These are phyloP conservation scores for Lactarius sanguifluus DNA, from an alignment of 768 basidiomycete genomes.

Conservation along the genomic window DNA sequence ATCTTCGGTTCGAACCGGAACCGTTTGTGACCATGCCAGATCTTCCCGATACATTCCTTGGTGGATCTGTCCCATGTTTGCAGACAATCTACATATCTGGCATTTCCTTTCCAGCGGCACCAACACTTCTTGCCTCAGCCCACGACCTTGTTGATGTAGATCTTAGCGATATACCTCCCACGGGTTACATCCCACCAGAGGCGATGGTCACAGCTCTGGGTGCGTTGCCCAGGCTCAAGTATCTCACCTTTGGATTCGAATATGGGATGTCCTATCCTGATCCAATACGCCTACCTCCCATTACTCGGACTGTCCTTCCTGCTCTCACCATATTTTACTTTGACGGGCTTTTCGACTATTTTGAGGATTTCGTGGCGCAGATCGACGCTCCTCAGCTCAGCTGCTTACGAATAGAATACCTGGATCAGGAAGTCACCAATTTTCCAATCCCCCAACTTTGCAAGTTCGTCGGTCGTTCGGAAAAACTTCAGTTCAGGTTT, in stretches of 20 bases:
- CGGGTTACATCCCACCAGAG: too few species aligned
- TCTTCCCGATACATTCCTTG: constrained; percentile 1
- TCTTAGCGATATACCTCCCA: background rate
- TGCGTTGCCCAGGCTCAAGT: too few species aligned
- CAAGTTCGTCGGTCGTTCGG: background rate
- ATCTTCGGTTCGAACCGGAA: too few species aligned
- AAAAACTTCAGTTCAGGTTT: background rate
- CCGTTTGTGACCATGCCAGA: too few species aligned
- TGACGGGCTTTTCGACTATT: background rate
- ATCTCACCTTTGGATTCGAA: too few species aligned
- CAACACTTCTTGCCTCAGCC: background rate
- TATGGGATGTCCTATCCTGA: too few species aligned
- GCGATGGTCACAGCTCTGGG: too few species aligned
- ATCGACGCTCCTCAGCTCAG: background rate
- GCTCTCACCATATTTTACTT: background rate
- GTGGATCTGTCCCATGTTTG: too few species aligned
- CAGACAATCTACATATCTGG: too few species aligned
- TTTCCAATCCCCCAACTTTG: background rate
- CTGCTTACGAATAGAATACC: background rate
- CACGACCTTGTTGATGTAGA: background rate
- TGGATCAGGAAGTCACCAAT: background rate
- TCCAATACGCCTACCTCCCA: background rate
- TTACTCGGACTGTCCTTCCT: background rate
- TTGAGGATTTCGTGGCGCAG: background rate
- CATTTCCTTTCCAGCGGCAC: background rate